phyloP scores from a whole-genome alignment of 2,329 filamentous ascomycete species.

The Xylaria polymorpha region DNA sequence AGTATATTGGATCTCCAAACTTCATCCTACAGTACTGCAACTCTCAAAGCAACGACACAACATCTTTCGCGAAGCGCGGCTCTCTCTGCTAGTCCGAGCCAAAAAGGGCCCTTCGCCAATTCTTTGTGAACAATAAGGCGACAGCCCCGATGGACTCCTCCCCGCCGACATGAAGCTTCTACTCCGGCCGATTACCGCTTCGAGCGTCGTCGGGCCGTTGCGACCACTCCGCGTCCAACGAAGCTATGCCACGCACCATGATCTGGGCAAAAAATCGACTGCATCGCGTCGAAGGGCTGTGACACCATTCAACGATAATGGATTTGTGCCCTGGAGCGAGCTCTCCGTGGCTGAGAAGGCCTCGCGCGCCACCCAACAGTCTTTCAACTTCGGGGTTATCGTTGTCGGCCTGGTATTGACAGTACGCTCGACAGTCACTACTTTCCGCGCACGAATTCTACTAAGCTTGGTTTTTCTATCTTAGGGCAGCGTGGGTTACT shows the following conservation, averaged over 20 bases:
- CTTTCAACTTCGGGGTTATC: constrained; percentile 86
- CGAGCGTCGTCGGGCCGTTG: constrained; percentile 48
- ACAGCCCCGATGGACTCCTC: constrained; percentile 50
- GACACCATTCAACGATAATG: constrained; percentile 88
- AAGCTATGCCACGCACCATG: constrained; percentile 70
- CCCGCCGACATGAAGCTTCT: constrained; percentile 60
- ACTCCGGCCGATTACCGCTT: constrained; percentile 54
- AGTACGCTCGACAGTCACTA: constrained; percentile 58
- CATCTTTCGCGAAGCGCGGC: constrained; percentile 1
- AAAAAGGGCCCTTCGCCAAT: background rate
- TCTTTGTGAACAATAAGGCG: background rate
- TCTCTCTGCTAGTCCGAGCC: background rate
- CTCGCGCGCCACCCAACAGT: constrained; percentile 87
- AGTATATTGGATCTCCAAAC: constrained; percentile 7
- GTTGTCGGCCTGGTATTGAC: constrained; percentile 80
- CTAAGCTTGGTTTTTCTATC: constrained; percentile 18
- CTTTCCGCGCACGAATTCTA: background rate
- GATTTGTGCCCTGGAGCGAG: constrained; percentile 81
- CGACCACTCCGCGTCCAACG: constrained; percentile 57
- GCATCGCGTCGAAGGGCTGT: constrained; percentile 73
- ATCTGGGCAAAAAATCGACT: constrained; percentile 51
- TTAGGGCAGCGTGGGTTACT: constrained; percentile 79
- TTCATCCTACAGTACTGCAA: constrained; percentile 7
- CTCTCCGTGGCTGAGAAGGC: constrained; percentile 82
- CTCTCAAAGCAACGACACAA: constrained; percentile 3